phyloP scores from a whole-genome alignment of 1,139 yeast species.

The Taphrina confusa region DNA sequence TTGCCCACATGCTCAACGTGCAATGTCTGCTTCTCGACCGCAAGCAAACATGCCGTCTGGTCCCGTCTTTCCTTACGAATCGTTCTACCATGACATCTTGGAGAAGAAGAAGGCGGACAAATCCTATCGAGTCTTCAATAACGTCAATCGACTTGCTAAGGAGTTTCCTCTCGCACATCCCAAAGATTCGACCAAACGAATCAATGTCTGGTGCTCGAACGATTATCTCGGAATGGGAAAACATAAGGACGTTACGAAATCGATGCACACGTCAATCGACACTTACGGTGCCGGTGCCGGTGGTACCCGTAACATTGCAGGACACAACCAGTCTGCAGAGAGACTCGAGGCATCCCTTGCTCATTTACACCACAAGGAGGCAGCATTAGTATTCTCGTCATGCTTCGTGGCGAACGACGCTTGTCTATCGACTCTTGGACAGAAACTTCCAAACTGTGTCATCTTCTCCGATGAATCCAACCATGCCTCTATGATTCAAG shows the following conservation, averaged over 20 bases:
- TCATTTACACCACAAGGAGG: constrained; percentile 88
- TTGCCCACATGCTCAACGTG: constrained; percentile 32
- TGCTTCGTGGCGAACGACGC: constrained; percentile 98
- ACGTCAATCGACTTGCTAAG: constrained; percentile 89
- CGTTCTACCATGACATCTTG: constrained; percentile 63
- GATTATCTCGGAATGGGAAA: constrained; percentile 95
- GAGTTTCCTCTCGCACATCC: constrained; percentile 94
- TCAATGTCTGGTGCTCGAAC: constrained; percentile 97
- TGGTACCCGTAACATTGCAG: constrained; percentile 98
- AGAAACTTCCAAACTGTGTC: constrained; percentile 82
- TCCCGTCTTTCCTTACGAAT: constrained; percentile 62
- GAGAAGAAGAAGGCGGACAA: constrained; percentile 77
- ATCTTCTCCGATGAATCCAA: constrained; percentile 89
- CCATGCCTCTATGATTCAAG: constrained; percentile 97
- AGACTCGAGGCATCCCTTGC: constrained; percentile 84
- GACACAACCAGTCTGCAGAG: constrained; percentile 88
- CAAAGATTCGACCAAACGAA: constrained; percentile 69
- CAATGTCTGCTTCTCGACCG: constrained; percentile 26
- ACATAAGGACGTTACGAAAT: constrained; percentile 66
- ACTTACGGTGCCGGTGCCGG: constrained; percentile 98
- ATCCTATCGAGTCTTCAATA: constrained; percentile 93
- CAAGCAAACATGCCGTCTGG: constrained; percentile 34
- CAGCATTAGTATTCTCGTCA: constrained; percentile 90
- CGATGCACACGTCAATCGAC: constrained; percentile 78
- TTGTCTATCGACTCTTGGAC: constrained; percentile 86